Evolutionary conservation across 768 basidiomycete species (phyloP), one percentile per base, ranked within the genome.

Genomic region (Suillus tomentosus): DNA sequence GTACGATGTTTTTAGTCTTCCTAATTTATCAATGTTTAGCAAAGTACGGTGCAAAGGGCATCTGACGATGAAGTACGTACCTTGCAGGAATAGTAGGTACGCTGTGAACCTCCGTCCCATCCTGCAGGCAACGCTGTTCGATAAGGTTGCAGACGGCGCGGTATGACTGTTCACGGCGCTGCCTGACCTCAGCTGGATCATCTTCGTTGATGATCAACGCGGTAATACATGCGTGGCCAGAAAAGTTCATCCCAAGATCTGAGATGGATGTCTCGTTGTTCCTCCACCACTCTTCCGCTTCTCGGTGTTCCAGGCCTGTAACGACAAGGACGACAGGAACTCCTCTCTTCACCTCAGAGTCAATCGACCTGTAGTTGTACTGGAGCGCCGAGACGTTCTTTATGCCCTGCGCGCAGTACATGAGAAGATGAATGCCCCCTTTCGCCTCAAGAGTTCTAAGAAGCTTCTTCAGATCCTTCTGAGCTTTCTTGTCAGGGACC

Each of bases 191-290:
- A 3, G 10, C 19, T 4, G 3, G 2, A 4, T 8, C 39, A 5
- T 4, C 13, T 8, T 31, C 0, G 3, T 24, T 10, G 11, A 13
- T 31, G 19, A 4, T 47, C n/a, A 58, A 61, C 3, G 68, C 43
- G 7, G 70, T 70, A 58, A 81, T 71, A 58, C 81, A 82, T 8
- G 77, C 80, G 22, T 79, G 74, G 2, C 74, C 79, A 42, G 73
- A 66, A 19, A 80, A 80, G 6, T 62, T 56, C 71, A 82, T 81
- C 10, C 71, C 71, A 43, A 77, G 68, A n/a, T 59, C 64, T n/a
- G 65, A 66, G 59, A 82, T 74, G 15, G 64, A 64, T 34, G 64
- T 63, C 63, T 78, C 69, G 40, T 81, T 77, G 50, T 68, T 63
- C 19, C 54, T 63, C 80, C 79, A 81, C 81, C 81, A 82, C 36